Percentiles rank a stretch among this genome's conserved stretches.
Evolutionary conservation across 257 asterid species (phyloP).

Genomic region (Solanum ahanhuiri): DNA sequence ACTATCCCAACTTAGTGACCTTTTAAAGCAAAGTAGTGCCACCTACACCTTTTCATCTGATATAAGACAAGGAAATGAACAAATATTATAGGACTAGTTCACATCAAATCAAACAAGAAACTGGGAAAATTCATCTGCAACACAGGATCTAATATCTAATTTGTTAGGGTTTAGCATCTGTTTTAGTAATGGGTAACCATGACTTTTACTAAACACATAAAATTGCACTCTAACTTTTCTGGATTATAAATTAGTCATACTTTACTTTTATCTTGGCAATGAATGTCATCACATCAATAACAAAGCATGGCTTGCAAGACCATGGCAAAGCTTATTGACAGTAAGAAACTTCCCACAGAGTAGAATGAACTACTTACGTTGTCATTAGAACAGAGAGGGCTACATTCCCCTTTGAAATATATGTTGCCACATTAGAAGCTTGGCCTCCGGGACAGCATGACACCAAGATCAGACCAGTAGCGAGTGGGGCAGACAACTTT

Average conservation of each 20-base stretch:
- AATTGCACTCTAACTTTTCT: background rate
- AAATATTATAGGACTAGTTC: background rate
- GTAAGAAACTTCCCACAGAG: background rate
- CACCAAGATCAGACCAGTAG: conserved; percentile 95
- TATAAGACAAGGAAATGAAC: background rate
- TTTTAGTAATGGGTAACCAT: background rate
- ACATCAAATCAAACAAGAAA: background rate
- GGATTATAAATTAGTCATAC: background rate
- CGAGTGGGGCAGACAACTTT: conserved; percentile 92
- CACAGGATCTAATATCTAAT: background rate
- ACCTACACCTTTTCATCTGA: background rate
- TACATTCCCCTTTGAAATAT: conserved; percentile 89
- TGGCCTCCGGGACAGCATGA: conserved; percentile 99
- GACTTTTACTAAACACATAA: background rate
- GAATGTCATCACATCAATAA: background rate
- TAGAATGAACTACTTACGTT: conserved; percentile 46
- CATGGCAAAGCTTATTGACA: background rate
- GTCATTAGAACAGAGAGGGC: conserved; percentile 99
- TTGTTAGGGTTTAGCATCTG: background rate
- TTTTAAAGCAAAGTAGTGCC: background rate
- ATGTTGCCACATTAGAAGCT: conserved; percentile 96
- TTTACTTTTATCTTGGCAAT: background rate
- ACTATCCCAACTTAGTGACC: background rate
- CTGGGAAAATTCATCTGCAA: background rate
- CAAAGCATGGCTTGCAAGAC: background rate